These are phyloP conservation scores for Thielaviopsis euricoi DNA, from an alignment of 2,329 filamentous ascomycete species.

Conservation along the genomic window DNA sequence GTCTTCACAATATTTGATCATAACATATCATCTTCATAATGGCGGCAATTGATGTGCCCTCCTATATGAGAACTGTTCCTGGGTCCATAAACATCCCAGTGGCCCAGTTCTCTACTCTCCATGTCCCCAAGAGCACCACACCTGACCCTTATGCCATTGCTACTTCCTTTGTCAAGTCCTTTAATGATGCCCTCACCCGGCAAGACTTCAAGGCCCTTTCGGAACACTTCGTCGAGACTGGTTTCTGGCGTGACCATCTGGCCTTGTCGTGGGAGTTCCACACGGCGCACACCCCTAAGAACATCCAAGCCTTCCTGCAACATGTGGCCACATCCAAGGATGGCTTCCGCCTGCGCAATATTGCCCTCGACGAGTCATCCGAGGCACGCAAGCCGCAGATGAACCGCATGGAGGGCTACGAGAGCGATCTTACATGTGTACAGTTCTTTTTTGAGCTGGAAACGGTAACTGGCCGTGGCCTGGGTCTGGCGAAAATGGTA, in stretches of 20 bases:
- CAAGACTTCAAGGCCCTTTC: constrained; percentile 21
- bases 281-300: constrained; percentile 27
- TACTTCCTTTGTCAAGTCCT: constrained; percentile 19
- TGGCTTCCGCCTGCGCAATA: constrained; percentile 24
- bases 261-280: constrained; percentile 39
- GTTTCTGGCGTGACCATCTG: constrained; percentile 43
- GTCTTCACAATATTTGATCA: background rate
- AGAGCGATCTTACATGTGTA: constrained; percentile 30
- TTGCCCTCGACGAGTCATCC: constrained; percentile 29
- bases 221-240: constrained; percentile 25
- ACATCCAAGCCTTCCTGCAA: constrained; percentile 25
- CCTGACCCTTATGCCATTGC: constrained; percentile 23
- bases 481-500: constrained; percentile 38
- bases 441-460: constrained; percentile 38
- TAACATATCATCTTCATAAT: background rate
- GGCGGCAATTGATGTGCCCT: constrained; percentile 13
- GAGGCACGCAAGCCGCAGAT: constrained; percentile 27
- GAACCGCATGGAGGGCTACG: constrained; percentile 28
- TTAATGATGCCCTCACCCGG: constrained; percentile 25
- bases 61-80: constrained; percentile 20
- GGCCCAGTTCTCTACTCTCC: constrained; percentile 21
- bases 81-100: constrained; percentile 38
- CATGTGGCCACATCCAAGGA: constrained; percentile 18
- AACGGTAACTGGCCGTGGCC: constrained; percentile 35
- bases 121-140: constrained; percentile 6